Conservation (phyloP, 2,329 filamentous ascomycete species). For the Coleophoma cylindrospora region DNA sequence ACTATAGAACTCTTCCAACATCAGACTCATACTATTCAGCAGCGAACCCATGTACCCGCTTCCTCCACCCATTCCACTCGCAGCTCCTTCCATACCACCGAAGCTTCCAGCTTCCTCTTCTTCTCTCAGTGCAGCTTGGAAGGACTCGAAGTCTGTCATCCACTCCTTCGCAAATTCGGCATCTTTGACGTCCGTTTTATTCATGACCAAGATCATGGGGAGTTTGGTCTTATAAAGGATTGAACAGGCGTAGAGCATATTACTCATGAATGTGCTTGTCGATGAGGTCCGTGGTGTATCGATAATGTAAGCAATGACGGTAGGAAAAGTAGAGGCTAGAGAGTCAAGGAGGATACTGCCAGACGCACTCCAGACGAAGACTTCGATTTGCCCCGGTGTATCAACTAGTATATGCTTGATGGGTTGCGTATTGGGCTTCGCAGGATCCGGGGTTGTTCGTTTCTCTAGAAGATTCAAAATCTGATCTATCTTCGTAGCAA, state of each 20-base stretch:
- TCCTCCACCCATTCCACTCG: conserved; percentile 50
- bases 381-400: conserved; percentile 96
- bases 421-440: conserved; percentile 53
- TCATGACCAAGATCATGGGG: conserved; percentile 98
- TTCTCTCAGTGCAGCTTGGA: conserved; percentile 76
- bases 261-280: conserved; percentile 98
- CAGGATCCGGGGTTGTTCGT: conserved; percentile 62
- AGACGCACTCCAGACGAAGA: conserved; percentile 96
- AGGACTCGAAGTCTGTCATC: conserved; percentile 99
- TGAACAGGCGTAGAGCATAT: conserved; percentile 98
- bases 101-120: conserved; percentile 78
- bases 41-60: conserved; percentile 95
- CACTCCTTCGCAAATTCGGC: conserved; percentile 91
- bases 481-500: conserved; percentile 97
- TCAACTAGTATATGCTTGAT: conserved; percentile 88
- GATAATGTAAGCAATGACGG: conserved; percentile 95
- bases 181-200: conserved; percentile 95
- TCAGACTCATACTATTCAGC: conserved; percentile 95
- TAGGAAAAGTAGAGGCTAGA: conserved; percentile 89
- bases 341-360: conserved; percentile 92
- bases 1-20: conserved; percentile 96
- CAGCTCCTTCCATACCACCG: conserved; percentile 62
- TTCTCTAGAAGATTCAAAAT: conserved; percentile 88
- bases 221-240: conserved; percentile 98
- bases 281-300: conserved; percentile 91